Evolutionary conservation across 2,329 filamentous ascomycete species (phyloP).

Genomic region (Penicillium sp.): DNA sequence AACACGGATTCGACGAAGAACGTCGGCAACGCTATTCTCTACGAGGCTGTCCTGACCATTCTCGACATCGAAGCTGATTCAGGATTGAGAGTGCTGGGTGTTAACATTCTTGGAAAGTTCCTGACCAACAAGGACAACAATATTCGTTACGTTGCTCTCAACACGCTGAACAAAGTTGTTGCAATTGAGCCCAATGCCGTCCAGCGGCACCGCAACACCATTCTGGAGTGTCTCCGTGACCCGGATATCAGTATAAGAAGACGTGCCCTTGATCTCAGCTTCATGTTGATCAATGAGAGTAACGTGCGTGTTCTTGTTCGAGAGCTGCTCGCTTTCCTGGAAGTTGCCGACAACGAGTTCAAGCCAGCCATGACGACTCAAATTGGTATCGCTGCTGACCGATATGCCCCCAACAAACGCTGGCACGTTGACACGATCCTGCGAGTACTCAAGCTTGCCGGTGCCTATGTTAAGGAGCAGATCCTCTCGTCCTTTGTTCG

Average conservation of each 20-base stretch:
- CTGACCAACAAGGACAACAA: constrained; percentile 98
- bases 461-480: constrained; percentile 95
- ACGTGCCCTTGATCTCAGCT: constrained; percentile 91
- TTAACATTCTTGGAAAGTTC: constrained; percentile 98
- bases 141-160: constrained; percentile 93
- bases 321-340: constrained; percentile 86
- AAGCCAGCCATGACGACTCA: constrained; percentile 97
- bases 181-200: constrained; percentile 97
- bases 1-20: constrained; percentile 98
- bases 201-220: constrained; percentile 92
- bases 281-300: constrained; percentile 92
- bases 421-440: constrained; percentile 99
- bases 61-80: constrained; percentile 97
- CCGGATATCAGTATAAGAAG: constrained; percentile 96
- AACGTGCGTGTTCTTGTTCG: constrained; percentile 90
- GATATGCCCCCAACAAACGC: constrained; percentile 90
- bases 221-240: constrained; percentile 87
- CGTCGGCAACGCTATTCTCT: constrained; percentile 94
- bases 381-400: constrained; percentile 91
- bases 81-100: constrained; percentile 81
- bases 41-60: constrained; percentile 93
- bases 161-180: constrained; percentile 95
- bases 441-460: constrained; percentile 81
- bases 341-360: constrained; percentile 96
- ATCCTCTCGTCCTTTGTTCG: constrained; percentile 95